Evolutionary conservation across 2,329 filamentous ascomycete genomes (phyloP), one percentile per base, ranked within the genome.

Genomic region (Aspergillus sp.): DNA sequence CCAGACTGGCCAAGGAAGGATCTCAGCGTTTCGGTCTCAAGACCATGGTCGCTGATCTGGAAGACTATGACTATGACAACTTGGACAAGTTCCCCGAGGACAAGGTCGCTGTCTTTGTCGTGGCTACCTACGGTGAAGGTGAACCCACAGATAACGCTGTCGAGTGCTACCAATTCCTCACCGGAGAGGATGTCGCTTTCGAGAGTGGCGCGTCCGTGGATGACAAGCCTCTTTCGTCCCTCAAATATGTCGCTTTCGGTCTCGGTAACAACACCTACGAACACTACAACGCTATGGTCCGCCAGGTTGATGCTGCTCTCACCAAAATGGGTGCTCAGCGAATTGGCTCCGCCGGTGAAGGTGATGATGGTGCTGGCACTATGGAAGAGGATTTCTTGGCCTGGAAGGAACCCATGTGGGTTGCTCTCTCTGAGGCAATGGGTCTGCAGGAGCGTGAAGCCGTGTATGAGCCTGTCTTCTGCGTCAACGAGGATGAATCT

Each of bases 321-420:
- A 77, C 82, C 61, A 91, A 87, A 60, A 77, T 95, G 13, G 93
- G 93, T 48, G 93, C 87, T 9, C 78, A 83, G 61, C 81, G 89
- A 54, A 88, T 98, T 55, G 90, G 93, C 37, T 76, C 83, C 45
- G 89, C 90, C 44, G 93, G 94, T 57, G 91, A 97, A 73, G 93
- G 93, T 60, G 93, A 98, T 60, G 93, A 98, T 65, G 93, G 94
- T 52, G 90, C 93, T 53, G 93, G 94, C 49, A 98, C 93, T 45
- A 98, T 98, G 94, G 93, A 98, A 72, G 94, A 98, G 72, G 94
- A 98, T 62, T 98, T 97, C 69, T 73, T 98, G 59, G 88, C 91
- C 53, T 98, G 93, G 93, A 98, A 98, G 74, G 93, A 98, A 61
- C 90, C 90, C 49, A 98, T 98, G 93, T 98, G 94, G 93, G 75